Evolutionary conservation across 2,329 filamentous ascomycete species (phyloP).

Genomic region (Talaromyces verruculosus): DNA sequence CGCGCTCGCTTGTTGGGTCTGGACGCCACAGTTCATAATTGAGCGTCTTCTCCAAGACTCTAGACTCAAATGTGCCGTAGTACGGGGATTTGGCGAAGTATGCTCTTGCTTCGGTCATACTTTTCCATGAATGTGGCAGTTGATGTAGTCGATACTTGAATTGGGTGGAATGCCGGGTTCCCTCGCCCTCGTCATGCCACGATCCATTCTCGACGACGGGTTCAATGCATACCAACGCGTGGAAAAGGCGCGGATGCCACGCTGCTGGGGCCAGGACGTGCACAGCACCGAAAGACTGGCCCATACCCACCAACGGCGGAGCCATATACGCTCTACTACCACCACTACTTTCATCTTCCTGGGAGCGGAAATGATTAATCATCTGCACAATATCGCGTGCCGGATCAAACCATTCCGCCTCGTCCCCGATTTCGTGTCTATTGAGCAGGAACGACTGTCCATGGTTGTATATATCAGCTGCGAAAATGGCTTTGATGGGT

Average conservation of each 20-base stretch:
- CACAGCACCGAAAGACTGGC: conserved; percentile 13
- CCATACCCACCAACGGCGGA: conserved; percentile 18
- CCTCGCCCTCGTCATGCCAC: conserved; percentile 14
- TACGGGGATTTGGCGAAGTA: conserved; percentile 13
- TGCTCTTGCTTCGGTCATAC: conserved; percentile 5
- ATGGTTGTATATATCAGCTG: conserved; percentile 20
- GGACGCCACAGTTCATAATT: conserved; percentile 15
- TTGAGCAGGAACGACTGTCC: conserved; percentile 17
- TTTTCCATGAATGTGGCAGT: conserved; percentile 10
- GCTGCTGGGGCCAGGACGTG: conserved; percentile 17
- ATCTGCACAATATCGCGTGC: conserved; percentile 17
- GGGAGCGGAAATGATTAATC: conserved; percentile 15
- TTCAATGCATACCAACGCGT: conserved; percentile 16
- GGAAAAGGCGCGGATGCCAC: conserved; percentile 18
- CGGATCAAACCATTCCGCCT: conserved; percentile 18
- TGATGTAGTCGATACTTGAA: conserved; percentile 15
- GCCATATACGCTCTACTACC: conserved; percentile 6
- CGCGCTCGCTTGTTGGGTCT: conserved; percentile 8
- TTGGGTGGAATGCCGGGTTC: not conserved
- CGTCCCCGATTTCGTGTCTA: conserved; percentile 13
- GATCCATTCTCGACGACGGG: conserved; percentile 16
- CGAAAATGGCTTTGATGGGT: conserved; percentile 15
- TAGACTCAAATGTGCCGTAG: conserved; percentile 12
- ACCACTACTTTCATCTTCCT: not conserved
- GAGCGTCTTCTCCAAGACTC: conserved; percentile 18